These are phyloP conservation scores for Gamsiella multidivaricata DNA, from an alignment of 192 early-diverging fungal genomes.

Conservation along the genomic window DNA sequence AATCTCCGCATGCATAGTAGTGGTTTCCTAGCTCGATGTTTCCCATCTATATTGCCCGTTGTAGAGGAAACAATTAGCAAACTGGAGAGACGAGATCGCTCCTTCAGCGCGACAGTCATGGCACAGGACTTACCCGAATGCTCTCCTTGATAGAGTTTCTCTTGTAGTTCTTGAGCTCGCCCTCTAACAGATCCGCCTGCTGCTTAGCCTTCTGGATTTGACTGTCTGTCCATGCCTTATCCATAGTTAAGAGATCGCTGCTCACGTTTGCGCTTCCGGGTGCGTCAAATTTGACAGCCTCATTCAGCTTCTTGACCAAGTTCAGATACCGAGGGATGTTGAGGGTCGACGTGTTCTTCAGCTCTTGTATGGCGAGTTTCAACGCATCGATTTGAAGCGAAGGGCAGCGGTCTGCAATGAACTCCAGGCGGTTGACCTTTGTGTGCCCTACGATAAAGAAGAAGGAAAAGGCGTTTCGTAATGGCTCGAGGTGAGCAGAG, in stretches of 20 bases:
- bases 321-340: conserved; percentile 58
- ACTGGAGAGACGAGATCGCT: background rate
- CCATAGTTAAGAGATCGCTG: conserved; percentile 52
- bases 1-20: conserved; percentile 76
- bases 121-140: conserved; percentile 70
- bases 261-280: conserved; percentile 24
- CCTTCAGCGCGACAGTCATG: background rate
- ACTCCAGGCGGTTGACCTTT: conserved; percentile 74
- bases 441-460: conserved; percentile 64
- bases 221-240: conserved; percentile 60
- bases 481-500: no score
- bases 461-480: no score
- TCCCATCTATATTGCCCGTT: conserved; percentile 65
- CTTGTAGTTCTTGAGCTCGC: conserved; percentile 83
- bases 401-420: conserved; percentile 79
- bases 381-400: conserved; percentile 74
- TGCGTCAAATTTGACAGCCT: conserved; percentile 52
- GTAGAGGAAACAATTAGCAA: background rate
- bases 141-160: conserved; percentile 85
- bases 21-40: conserved; percentile 85
- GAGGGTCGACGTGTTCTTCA: conserved; percentile 61
- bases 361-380: conserved; percentile 68
- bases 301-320: conserved; percentile 67
- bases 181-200: conserved; percentile 72
- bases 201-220: conserved; percentile 61